Base-by-base conservation (phyloP, 352 stramenopile species). In the Globisporangium megalacanthum region DNA sequence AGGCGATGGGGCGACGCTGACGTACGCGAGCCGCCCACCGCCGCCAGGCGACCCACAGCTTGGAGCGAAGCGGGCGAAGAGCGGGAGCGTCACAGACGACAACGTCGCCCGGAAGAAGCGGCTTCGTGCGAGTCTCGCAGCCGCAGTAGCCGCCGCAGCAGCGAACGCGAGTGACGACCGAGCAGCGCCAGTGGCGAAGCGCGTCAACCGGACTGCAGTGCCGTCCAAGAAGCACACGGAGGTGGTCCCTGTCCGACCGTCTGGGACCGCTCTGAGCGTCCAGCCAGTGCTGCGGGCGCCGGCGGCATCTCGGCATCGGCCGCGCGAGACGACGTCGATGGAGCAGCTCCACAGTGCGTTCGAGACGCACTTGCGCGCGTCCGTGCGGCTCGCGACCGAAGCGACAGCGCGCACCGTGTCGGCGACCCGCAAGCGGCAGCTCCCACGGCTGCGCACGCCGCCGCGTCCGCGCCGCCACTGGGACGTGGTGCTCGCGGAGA, bases 401-500 rank as follows among this genome's bases (percentile, higher is more conserved):
- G 61, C 86, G 31, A 64, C 64, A 2, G 60, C 62, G 9, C 68
- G 69, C 2, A 75, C 62, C 36, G 19, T 72, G 1, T 54, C 60
- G 15, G 64, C 79, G 49, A 89, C 75, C 10, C 60, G 81, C 6
- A 94, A 94, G 61, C 72, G 83, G 2, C 83, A 94, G 50, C 59
- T 95, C 41, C 83, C 80, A 7, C 72, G 81, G 31, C 46, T 92
- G 15, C 54, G 68, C 15, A 82, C 72, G 10, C 83, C 85, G 20
- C 36, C 52, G 17, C 80, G 82, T 14, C 53, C 60, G 4, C 85
- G 88, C 47, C 78, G 81, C 33, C 92, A 98, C 47, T 98, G 93
- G 94, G 96, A 99, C 62, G 86, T 77, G 47, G 47, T 98, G 6
- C 66, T 99, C 8, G 85, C 98, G 37, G 96, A 99, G 71, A 98